Conservation (phyloP, 2,329 filamentous ascomycete species). For the Fulvia fulva region DNA sequence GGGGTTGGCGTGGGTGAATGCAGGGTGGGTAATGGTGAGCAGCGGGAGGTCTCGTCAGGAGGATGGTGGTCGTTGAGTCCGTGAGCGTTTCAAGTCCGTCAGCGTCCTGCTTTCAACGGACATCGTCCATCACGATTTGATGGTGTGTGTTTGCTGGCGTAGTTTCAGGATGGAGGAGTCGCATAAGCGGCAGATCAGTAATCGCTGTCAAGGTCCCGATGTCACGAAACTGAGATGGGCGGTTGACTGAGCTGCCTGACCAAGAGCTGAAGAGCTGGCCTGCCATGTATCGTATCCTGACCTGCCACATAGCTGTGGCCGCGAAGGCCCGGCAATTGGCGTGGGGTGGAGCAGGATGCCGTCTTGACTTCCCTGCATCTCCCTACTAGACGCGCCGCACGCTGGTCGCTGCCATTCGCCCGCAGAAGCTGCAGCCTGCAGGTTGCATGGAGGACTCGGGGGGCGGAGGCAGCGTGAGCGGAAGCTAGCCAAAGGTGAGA, state of each 20-base stretch:
- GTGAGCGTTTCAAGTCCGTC: not conserved
- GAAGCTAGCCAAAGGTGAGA: not conserved
- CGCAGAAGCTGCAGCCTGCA: not conserved
- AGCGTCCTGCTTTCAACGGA: not conserved
- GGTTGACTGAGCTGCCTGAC: too few relatives aligned
- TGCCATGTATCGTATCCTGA: too few relatives aligned
- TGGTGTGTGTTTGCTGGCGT: not conserved
- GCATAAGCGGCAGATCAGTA: too few relatives aligned
- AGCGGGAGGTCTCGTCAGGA: not conserved
- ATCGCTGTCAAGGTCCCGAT: too few relatives aligned
- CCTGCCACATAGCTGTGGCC: too few relatives aligned
- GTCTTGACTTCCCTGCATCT: not conserved
- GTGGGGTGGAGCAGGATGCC: not conserved
- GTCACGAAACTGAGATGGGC: too few relatives aligned
- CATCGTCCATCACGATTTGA: not conserved
- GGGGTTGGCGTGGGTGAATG: not conserved
- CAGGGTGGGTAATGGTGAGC: not conserved
- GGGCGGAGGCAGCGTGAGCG: not conserved
- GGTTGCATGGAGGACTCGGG: constrained; percentile 1
- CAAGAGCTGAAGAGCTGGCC: too few relatives aligned
- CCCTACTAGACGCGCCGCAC: not conserved
- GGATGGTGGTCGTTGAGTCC: not conserved
- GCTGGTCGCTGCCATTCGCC: not conserved
- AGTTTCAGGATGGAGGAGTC: too few relatives aligned
- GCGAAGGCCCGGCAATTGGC: not conserved